phyloP scores from a whole-genome alignment of 2,329 filamentous ascomycete species.

The Penicillium sp. region DNA sequence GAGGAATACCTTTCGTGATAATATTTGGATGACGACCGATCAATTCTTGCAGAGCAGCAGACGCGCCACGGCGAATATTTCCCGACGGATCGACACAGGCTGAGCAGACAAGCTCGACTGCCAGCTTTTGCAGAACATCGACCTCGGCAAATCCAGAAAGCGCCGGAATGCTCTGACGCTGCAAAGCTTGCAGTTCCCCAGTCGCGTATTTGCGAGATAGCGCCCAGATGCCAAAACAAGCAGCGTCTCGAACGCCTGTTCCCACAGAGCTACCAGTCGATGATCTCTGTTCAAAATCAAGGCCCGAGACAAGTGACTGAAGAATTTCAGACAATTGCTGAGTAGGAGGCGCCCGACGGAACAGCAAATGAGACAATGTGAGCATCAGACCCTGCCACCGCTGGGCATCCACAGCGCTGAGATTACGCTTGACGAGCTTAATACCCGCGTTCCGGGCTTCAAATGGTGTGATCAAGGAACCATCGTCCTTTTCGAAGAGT shows the following conservation, averaged over 20 bases:
- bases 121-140: slow-evolving; percentile 72
- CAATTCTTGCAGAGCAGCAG: slow-evolving; percentile 90
- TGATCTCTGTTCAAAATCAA: slow-evolving; percentile 86
- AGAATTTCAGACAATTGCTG: slow-evolving; percentile 73
- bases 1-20: slow-evolving; percentile 75
- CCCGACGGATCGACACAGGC: slow-evolving; percentile 87
- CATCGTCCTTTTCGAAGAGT: slow-evolving; percentile 55
- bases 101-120: slow-evolving; percentile 76
- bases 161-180: slow-evolving; percentile 39
- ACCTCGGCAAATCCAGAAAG: slow-evolving; percentile 34
- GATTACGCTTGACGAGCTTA: slow-evolving; percentile 56
- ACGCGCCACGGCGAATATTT: slow-evolving; percentile 90
- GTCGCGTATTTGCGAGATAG: slow-evolving; percentile 85
- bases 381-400: slow-evolving; percentile 93
- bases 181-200: slow-evolving; percentile 69
- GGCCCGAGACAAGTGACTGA: slow-evolving; percentile 73
- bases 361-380: slow-evolving; percentile 83
- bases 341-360: slow-evolving; percentile 77
- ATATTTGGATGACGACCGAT: slow-evolving; percentile 90
- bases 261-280: slow-evolving; percentile 84
- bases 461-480: slow-evolving; percentile 42
- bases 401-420: slow-evolving; percentile 76
- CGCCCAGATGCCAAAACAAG: slow-evolving; percentile 96
- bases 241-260: slow-evolving; percentile 89
- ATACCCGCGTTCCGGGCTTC: slow-evolving; percentile 37